Evolutionary conservation across 192 early-diverging fungal species (phyloP).

Genomic region (Linnemannia elongata): DNA sequence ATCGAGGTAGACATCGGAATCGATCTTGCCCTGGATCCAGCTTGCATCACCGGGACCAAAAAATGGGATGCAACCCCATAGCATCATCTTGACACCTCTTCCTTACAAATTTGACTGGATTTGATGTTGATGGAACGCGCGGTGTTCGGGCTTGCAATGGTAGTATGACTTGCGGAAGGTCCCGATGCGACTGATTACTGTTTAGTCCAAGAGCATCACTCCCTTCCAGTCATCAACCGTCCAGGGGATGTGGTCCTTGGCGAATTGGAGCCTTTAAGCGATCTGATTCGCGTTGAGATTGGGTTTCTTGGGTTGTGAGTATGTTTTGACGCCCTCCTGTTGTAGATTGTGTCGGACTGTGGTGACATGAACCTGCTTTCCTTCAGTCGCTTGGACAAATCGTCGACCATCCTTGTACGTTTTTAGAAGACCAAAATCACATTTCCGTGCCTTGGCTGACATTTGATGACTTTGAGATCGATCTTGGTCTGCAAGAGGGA

Average conservation of each 20-base stretch:
- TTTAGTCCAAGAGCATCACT: constrained; percentile 22
- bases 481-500: not conserved
- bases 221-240: not conserved
- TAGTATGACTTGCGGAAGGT: constrained; percentile 1
- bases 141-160: not conserved
- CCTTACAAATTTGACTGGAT: not conserved
- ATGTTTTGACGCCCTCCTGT: not conserved
- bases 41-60: not conserved
- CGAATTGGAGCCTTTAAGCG: constrained; percentile 12
- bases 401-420: constrained; percentile 13
- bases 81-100: constrained; percentile 5
- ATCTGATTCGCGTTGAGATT: constrained; percentile 5
- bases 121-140: not conserved
- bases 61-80: not conserved
- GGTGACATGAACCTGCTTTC: constrained; percentile 6
- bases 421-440: not conserved
- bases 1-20: not conserved
- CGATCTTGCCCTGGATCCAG: not conserved
- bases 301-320: constrained; percentile 6
- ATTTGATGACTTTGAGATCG: constrained; percentile 9
- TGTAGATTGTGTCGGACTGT: constrained; percentile 7
- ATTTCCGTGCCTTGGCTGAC: not conserved
- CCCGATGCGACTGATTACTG: constrained; percentile 3
- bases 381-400: constrained; percentile 16
- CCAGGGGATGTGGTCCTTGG: constrained; percentile 18